phyloP scores from a whole-genome alignment of 2,329 filamentous ascomycete genomes.

The Chrysosporium queenslandicum region DNA sequence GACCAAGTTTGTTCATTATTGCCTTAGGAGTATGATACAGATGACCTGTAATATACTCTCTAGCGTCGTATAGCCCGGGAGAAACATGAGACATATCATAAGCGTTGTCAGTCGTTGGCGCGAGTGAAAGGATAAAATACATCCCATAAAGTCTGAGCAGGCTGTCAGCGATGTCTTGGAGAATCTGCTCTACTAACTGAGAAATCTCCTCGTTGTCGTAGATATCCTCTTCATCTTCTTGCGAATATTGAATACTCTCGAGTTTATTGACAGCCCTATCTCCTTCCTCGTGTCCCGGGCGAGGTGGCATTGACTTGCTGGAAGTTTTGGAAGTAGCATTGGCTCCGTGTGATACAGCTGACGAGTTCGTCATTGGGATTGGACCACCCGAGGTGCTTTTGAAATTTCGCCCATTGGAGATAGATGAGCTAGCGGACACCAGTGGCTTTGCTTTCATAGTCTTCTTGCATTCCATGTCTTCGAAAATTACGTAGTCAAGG shows the following conservation, averaged over 20 bases:
- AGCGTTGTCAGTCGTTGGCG: constrained; percentile 19
- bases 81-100: constrained; percentile 27
- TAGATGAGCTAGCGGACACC: neutral
- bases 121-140: constrained; percentile 23
- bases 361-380: neutral
- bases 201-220: neutral
- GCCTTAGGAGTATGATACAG: constrained; percentile 19
- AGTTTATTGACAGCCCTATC: neutral
- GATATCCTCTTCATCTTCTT: neutral
- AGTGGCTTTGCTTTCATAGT: neutral
- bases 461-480: constrained; percentile 16
- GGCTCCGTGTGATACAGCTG: neutral
- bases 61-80: constrained; percentile 2
- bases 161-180: neutral
- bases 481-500: constrained; percentile 20
- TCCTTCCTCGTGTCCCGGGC: neutral
- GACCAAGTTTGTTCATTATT: constrained; percentile 16
- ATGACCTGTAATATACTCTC: constrained; percentile 19
- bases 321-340: neutral
- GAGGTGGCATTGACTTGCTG: neutral
- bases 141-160: constrained; percentile 20
- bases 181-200: constrained; percentile 10
- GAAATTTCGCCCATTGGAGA: neutral
- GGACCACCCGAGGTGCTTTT: neutral
- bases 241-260: neutral